Evolutionary conservation across 768 basidiomycete species (phyloP), one percentile per base, ranked within the genome.

Genomic region (Phanerochaete carnosa): DNA sequence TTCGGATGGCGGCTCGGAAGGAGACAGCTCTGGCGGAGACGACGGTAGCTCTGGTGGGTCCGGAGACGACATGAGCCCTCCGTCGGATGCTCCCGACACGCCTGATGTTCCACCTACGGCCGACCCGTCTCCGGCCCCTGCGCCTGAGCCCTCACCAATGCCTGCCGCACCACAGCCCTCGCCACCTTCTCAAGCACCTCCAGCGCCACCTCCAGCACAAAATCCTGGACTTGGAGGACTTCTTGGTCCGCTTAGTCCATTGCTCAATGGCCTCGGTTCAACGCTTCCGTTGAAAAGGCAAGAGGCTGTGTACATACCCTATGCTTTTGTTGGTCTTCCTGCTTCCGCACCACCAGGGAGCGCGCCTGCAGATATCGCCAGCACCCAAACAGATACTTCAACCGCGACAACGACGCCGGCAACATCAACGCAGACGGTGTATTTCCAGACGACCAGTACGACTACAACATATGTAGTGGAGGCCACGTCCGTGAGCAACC

Each of bases 361-460:
- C 11, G 11, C 39, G 39, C 8, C 39, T 43, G 39, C 33, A 13
- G 33, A 43, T 11, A 19, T 19, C 11, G 8, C 39, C 39, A 43
- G 19, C 19, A 43, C 39, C 4, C 39, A 43, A 19, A 11, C 8
- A 8, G 16, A 43, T 19, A 50, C 46, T 30, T 12, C 49, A 32
- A 52, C 39, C 23, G 47, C 45, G 23, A 63, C 62, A 26, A 45
- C 57, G 12, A 59, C 62, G 19, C 22, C 52, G 12, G 22, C 32
- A 15, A 22, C 39, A 9, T 45, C 26, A 5, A 59, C 62, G 19
- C 57, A 63, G 54, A 63, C 62, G 29, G 46, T 55, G 4, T 29
- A 29, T 11, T 11, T 58, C 15, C 50, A 57, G 29, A 33, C 58
- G 2, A 63, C 58, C 0, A 28, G 28, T 1, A 63, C 62, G 7